Percentiles rank a stretch among this genome's conserved stretches.
Conservation (phyloP, 371 early-diverging fungal species). For the Mucor lusitanicus region DNA sequence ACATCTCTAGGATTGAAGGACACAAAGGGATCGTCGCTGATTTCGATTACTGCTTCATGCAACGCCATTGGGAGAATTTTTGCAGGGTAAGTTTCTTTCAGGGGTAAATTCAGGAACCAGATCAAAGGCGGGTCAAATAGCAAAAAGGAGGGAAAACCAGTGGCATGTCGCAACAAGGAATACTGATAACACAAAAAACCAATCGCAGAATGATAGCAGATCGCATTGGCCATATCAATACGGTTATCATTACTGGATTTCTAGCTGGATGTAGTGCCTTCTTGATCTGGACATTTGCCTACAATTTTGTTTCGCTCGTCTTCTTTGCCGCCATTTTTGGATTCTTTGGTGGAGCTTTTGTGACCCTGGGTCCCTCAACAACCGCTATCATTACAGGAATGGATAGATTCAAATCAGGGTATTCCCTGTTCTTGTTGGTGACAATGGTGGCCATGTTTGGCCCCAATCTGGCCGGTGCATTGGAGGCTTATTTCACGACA, state of each 20-base stretch:
- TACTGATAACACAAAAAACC: neutral
- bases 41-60: slow-evolving; percentile 21
- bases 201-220: slow-evolving; percentile 22
- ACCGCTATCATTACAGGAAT: slow-evolving; percentile 22
- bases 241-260: slow-evolving; percentile 22
- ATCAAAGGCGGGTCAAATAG: neutral
- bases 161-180: too few relatives aligned
- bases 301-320: slow-evolving; percentile 24
- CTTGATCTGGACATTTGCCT: slow-evolving; percentile 24
- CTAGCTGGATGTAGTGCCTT: slow-evolving; percentile 23
- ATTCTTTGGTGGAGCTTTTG: slow-evolving; percentile 32
- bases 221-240: slow-evolving; percentile 37
- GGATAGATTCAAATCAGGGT: slow-evolving; percentile 26
- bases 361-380: slow-evolving; percentile 32
- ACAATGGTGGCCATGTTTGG: slow-evolving; percentile 29
- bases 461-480: slow-evolving; percentile 25
- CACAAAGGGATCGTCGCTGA: slow-evolving; percentile 28
- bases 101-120: neutral
- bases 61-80: slow-evolving; percentile 8
- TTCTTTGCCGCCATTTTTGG: slow-evolving; percentile 35
- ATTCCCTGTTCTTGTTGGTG: slow-evolving; percentile 25
- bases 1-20: slow-evolving; percentile 23
- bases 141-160: neutral
- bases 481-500: slow-evolving; percentile 12
- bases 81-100: neutral